Evolutionary conservation across 129 eudicot species (phyloP).

Genomic region (Lactuca sativa): DNA sequence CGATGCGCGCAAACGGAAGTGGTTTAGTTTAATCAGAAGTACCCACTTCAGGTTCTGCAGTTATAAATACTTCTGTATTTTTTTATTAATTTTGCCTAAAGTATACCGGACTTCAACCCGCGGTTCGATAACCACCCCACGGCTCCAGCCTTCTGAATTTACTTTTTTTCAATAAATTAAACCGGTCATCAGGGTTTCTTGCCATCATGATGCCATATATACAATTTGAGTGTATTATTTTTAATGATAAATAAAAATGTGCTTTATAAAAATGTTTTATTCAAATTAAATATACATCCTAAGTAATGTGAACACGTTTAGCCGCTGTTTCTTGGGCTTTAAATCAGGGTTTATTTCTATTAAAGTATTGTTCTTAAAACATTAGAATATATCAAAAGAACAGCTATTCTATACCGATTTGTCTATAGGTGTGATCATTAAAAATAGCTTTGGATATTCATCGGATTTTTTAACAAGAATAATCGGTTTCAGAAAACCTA

Average conservation of each 20-base stretch:
- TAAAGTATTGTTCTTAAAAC: not conserved
- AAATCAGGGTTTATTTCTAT: not conserved
- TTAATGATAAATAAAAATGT: not conserved
- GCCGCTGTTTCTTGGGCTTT: constrained; percentile 30
- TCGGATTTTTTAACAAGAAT: too few species aligned
- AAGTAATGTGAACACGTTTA: constrained; percentile 20
- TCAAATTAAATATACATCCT: not conserved
- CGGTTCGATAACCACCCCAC: constrained; percentile 10
- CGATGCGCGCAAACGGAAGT: constrained; percentile 12
- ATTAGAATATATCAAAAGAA: not conserved
- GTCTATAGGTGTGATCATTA: not conserved
- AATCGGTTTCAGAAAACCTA: not conserved
- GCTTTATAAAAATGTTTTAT: not conserved
- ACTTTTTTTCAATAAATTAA: not conserved
- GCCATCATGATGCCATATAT: not conserved
- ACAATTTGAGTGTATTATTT: not conserved
- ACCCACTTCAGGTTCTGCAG: constrained; percentile 29
- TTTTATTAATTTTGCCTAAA: constrained; percentile 5
- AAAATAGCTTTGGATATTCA: not conserved
- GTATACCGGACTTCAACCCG: constrained; percentile 14
- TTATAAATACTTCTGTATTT: not conserved
- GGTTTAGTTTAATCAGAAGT: constrained; percentile 28
- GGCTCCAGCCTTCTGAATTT: not conserved
- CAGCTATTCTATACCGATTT: not conserved
- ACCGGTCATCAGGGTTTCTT: not conserved